phyloP scores from a whole-genome alignment of 2,329 filamentous ascomycete genomes.

The Aspergillus persii region DNA sequence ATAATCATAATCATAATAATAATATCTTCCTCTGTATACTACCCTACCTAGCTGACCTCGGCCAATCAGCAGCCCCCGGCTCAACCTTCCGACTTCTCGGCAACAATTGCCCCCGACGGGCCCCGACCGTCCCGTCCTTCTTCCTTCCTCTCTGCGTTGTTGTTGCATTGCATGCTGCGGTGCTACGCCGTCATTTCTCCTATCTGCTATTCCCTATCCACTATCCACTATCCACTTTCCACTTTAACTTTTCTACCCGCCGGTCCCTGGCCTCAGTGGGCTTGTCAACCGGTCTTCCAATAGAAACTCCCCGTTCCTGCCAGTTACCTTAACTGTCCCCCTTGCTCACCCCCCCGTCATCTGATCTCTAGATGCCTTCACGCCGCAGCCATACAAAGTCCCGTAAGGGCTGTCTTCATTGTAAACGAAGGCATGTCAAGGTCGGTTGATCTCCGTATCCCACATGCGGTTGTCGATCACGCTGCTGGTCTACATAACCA shows the following conservation, averaged over 20 bases:
- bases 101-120: background rate
- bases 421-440: conserved; percentile 41
- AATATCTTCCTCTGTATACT: no score
- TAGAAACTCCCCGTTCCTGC: background rate
- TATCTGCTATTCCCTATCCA: background rate
- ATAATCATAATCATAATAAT: no score
- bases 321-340: background rate
- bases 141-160: no score
- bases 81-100: background rate
- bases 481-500: background rate
- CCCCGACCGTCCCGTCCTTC: no score
- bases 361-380: conserved; percentile 24
- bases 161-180: no score
- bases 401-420: conserved; percentile 40
- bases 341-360: background rate
- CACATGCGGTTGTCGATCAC: conserved; percentile 4
- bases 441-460: conserved; percentile 18
- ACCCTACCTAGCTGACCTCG: no score
- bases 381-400: conserved; percentile 40
- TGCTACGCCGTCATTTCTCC: background rate
- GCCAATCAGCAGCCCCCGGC: no score
- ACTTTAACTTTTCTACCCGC: background rate
- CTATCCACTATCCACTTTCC: background rate
- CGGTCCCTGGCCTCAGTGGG: background rate
- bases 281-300: background rate